Evolutionary conservation across 192 early-diverging fungal species (phyloP).

Genomic region (Thoreauomyces humboldtii): DNA sequence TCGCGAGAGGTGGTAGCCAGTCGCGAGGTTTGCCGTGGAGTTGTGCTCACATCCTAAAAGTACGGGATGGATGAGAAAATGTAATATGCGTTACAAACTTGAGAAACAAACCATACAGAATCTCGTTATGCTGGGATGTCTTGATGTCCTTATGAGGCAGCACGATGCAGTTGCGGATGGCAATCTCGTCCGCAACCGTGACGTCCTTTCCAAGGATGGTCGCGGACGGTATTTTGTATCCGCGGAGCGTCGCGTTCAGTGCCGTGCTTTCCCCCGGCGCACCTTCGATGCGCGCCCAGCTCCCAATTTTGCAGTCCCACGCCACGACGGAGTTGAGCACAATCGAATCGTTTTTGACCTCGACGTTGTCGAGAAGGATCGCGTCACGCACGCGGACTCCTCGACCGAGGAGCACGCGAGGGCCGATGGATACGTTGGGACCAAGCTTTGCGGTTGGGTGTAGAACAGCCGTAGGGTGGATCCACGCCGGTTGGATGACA

Average conservation of each 20-base stretch:
- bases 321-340: slow-evolving; percentile 88
- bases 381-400: slow-evolving; percentile 93
- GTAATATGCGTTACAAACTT: too few species aligned
- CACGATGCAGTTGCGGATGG: slow-evolving; percentile 96
- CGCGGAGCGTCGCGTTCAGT: slow-evolving; percentile 77
- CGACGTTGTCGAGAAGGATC: slow-evolving; percentile 89
- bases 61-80: too few species aligned
- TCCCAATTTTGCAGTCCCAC: slow-evolving; percentile 90
- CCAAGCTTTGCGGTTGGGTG: slow-evolving; percentile 94
- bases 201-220: slow-evolving; percentile 93
- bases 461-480: slow-evolving; percentile 90
- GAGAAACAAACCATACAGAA: too few species aligned
- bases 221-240: slow-evolving; percentile 88
- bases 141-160: slow-evolving; percentile 97
- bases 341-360: slow-evolving; percentile 85
- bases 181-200: slow-evolving; percentile 86
- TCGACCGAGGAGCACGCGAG: slow-evolving; percentile 80
- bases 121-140: slow-evolving; percentile 85
- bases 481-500: slow-evolving; percentile 87
- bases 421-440: slow-evolving; percentile 94
- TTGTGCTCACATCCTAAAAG: too few species aligned
- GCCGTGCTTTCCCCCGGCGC: slow-evolving; percentile 62
- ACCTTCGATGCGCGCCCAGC: slow-evolving; percentile 93
- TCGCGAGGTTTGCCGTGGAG: too few species aligned
- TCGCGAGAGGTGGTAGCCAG: too few species aligned